Base-by-base conservation (phyloP, 1,139 yeast species). In the Blastobotrys apis region DNA sequence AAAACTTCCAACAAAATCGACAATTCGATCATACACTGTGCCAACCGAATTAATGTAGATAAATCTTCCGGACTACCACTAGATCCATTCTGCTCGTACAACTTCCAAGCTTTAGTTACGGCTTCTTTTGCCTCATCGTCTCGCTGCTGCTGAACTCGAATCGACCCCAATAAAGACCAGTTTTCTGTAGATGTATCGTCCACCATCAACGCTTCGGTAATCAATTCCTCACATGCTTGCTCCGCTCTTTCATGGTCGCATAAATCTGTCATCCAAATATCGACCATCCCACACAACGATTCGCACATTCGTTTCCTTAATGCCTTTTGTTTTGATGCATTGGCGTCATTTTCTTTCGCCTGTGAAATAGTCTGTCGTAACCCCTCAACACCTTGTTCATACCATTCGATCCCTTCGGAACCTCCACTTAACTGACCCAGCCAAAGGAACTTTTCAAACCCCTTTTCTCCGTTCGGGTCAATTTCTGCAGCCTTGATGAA, bases 251-350 rank as follows among this genome's bases (percentile, higher is more conserved):
- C 81, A 55, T 86, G 95, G 96, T 90, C 88, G 60, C 97, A 90
- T 53, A 92, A 72, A 68, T 92, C 99, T 1, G 99, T 94, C 98
- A 92, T 92, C 97, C 97, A 92, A 49, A 94, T 86, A 65, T 92
- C 99, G 57, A 92, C 84, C 68, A 83, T 75, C 9, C 96, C 84
- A 54, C 90, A 81, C 25, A 87, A 71, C 0, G 94, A 96, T 59
- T 80, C 84, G 53, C 84, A 80, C 45, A 81, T 55, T 57, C 80
- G 81, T 50, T 70, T 71, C 43, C 73, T 59, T 25, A 84, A 63
- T 10, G 20, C 32, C 33, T 22, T 17, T 2, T 5, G 4, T 19
- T 30, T 37, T 15, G n/a, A 29, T 48, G 38, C 34, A 22, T 43
- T 40, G 4, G 37, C 37, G 17, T 43, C 45, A 23, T 46, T 34